phyloP scores from a whole-genome alignment of 805 yeast species.

The Starmerella etchellsii region DNA sequence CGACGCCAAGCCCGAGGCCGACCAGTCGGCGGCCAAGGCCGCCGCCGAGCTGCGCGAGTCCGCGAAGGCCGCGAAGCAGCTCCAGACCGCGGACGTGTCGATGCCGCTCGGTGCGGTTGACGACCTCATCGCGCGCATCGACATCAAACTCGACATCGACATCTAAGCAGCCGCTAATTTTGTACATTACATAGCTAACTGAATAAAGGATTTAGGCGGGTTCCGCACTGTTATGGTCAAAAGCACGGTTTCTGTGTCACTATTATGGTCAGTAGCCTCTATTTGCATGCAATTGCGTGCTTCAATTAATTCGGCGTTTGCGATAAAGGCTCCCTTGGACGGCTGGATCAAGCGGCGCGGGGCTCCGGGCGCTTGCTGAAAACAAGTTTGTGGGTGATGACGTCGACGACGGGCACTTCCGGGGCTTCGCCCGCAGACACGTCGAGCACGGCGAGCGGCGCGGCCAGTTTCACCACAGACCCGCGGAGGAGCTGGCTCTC shows the following conservation, averaged over 20 bases:
- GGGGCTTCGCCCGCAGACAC: slow-evolving; percentile 4
- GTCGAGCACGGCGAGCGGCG: slow-evolving; percentile 19
- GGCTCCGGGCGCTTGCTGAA: slow-evolving; percentile 21
- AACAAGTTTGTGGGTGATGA: slow-evolving; percentile 15
- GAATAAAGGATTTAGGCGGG: no score
- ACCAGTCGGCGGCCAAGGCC: slow-evolving; percentile 6
- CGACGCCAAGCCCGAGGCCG: slow-evolving; percentile 24
- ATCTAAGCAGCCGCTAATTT: no score
- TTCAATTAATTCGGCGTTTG: slow-evolving; percentile 24
- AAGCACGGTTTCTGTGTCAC: no score
- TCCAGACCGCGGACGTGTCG: slow-evolving; percentile 5
- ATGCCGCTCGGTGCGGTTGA: slow-evolving; percentile 24
- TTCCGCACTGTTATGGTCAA: no score
- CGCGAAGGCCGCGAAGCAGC: slow-evolving; percentile 3
- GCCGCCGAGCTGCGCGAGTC: slow-evolving; percentile 5
- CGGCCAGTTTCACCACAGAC: slow-evolving; percentile 12
- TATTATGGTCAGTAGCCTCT: no score
- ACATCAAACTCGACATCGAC: slow-evolving; percentile 29
- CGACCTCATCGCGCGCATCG: slow-evolving; percentile 29
- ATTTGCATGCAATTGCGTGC: no score
- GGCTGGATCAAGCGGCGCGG: no score
- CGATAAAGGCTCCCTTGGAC: slow-evolving; percentile 23
- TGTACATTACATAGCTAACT: no score
- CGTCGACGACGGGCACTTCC: slow-evolving; percentile 11
- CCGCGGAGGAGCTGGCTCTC: slow-evolving; percentile 20